phyloP scores from a whole-genome alignment of 805 yeast genomes.

The Metschnikowia noctiluminum region DNA sequence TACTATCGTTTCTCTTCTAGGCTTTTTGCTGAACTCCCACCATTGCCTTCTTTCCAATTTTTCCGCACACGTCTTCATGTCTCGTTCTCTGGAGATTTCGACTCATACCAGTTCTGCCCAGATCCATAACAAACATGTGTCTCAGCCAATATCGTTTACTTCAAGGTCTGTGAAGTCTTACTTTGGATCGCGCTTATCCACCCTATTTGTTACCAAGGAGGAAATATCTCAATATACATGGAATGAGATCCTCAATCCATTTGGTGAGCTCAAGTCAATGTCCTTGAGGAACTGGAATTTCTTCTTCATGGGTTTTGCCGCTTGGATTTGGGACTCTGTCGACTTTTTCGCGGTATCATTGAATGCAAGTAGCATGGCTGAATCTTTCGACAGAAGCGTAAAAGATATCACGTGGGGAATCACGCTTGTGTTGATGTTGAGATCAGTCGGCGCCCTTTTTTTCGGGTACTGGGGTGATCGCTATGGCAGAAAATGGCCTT shows the following conservation, averaged over 20 bases:
- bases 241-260: conserved; percentile 34
- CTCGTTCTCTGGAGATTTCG: conserved; percentile 7
- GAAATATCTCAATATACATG: neutral
- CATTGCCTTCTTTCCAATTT: neutral
- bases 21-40: too few species aligned
- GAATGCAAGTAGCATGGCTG: conserved; percentile 47
- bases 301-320: conserved; percentile 49
- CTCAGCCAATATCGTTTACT: conserved; percentile 29
- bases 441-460: conserved; percentile 63
- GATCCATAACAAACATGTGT: conserved; percentile 14
- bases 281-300: conserved; percentile 45
- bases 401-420: conserved; percentile 67
- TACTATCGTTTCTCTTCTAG: too few species aligned
- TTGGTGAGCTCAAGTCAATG: conserved; percentile 23
- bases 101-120: conserved; percentile 10
- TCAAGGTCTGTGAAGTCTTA: conserved; percentile 33
- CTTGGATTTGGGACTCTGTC: conserved; percentile 67
- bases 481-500: conserved; percentile 60
- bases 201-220: conserved; percentile 41
- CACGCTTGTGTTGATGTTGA: conserved; percentile 63
- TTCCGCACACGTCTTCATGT: neutral
- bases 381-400: conserved; percentile 41
- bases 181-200: conserved; percentile 44
- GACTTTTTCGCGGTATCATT: conserved; percentile 60
- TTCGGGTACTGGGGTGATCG: conserved; percentile 60